Percentiles rank a stretch among this genome's conserved stretches.
These are phyloP conservation scores for Herpetospermum pedunculosum DNA, from an alignment of 306 rosid species.

Conservation along the genomic window DNA sequence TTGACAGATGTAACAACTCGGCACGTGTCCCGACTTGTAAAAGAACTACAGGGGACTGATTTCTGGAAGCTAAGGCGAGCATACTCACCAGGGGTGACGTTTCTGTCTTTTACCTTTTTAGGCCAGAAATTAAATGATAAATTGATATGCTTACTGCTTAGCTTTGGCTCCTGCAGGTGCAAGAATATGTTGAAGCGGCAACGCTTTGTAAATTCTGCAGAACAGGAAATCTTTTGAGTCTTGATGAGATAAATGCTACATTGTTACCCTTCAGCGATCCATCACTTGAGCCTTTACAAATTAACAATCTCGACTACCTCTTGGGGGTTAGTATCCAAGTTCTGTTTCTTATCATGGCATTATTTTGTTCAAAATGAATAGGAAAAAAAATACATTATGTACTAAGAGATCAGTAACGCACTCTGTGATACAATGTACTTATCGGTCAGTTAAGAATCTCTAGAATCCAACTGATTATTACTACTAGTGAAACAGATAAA, in stretches of 20 bases:
- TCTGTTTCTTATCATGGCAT: not conserved
- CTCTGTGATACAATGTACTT: not conserved
- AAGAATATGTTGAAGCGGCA: constrained; percentile 93
- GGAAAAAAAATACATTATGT: not conserved
- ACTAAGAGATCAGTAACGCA: not conserved
- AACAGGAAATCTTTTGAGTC: constrained; percentile 76
- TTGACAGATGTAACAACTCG: constrained; percentile 56
- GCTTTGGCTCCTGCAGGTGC: constrained; percentile 51
- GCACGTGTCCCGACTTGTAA: constrained; percentile 44
- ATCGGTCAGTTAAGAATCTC: not conserved
- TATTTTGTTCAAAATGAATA: constrained; percentile 1
- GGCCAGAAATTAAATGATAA: not conserved
- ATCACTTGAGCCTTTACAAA: constrained; percentile 67
- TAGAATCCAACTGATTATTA: not conserved
- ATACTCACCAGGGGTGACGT: constrained; percentile 84
- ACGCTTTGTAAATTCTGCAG: constrained; percentile 79
- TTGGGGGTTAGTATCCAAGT: constrained; percentile 48
- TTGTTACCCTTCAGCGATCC: constrained; percentile 66
- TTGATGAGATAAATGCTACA: constrained; percentile 66
- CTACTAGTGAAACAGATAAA: constrained; percentile 2
- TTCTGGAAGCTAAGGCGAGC: constrained; percentile 98
- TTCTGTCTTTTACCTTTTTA: constrained; percentile 14
- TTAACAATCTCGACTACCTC: constrained; percentile 81
- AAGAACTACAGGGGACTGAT: constrained; percentile 79
- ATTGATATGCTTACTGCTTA: not conserved